Conservation (phyloP, 2,329 filamentous ascomycete genomes). For the Talaromyces sp. region DNA sequence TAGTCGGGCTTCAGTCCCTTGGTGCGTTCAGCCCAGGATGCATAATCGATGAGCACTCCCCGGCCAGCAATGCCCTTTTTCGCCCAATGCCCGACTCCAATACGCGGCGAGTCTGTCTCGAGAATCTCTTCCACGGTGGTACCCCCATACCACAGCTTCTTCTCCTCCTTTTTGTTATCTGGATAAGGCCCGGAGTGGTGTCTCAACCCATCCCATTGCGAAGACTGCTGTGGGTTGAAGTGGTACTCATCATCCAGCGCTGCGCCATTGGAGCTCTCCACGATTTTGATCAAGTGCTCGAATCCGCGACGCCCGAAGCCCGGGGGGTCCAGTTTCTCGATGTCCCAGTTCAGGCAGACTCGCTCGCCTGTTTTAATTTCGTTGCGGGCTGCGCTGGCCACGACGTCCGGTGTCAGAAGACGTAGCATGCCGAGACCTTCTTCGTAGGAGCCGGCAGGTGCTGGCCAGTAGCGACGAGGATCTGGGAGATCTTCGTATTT, state of each 20-base stretch:
- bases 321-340: slow-evolving; percentile 48
- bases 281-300: slow-evolving; percentile 47
- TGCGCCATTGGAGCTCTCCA: slow-evolving; percentile 33
- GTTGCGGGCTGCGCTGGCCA: slow-evolving; percentile 44
- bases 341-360: slow-evolving; percentile 52
- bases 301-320: slow-evolving; percentile 48
- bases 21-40: slow-evolving; percentile 26
- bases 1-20: slow-evolving; percentile 23
- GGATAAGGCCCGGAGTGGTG: slow-evolving; percentile 44
- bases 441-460: slow-evolving; percentile 39
- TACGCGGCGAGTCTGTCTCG: slow-evolving; percentile 24
- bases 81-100: slow-evolving; percentile 34
- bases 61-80: slow-evolving; percentile 34
- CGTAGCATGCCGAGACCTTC: slow-evolving; percentile 51
- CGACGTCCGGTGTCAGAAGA: slow-evolving; percentile 48
- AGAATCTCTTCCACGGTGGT: slow-evolving; percentile 30
- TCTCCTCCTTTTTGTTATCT: slow-evolving; percentile 20
- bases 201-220: slow-evolving; percentile 50
- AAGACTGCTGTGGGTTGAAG: slow-evolving; percentile 49
- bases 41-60: slow-evolving; percentile 36
- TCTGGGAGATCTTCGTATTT: slow-evolving; percentile 42
- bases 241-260: slow-evolving; percentile 46
- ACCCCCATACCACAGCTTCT: slow-evolving; percentile 27
- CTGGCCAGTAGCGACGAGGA: slow-evolving; percentile 46
- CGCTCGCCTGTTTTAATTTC: slow-evolving; percentile 50